Conservation (phyloP, 768 basidiomycete genomes). For the Nevesoporus exiguus region DNA sequence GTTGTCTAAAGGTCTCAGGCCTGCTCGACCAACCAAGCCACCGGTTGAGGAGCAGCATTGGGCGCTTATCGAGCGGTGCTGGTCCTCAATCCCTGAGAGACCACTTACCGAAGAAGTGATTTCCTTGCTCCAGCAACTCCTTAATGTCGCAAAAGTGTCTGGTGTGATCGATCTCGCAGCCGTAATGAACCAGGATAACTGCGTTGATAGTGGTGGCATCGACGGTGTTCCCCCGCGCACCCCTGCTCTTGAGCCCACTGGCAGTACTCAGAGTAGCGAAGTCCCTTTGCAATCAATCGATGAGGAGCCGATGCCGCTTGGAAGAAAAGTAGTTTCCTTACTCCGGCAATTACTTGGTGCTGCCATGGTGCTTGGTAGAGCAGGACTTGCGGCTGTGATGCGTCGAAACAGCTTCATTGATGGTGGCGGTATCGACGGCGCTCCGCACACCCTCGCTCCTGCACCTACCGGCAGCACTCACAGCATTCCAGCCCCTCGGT, state of each 20-base stretch:
- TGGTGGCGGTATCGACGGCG: too few species aligned
- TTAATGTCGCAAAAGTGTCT: not conserved
- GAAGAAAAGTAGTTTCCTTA: too few species aligned
- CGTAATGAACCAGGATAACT: not conserved
- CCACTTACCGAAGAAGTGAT: not conserved
- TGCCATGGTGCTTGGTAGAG: not conserved
- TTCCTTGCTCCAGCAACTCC: not conserved
- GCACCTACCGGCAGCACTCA: too few species aligned
- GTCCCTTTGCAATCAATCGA: too few species aligned
- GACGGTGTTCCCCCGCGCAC: not conserved
- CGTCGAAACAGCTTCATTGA: too few species aligned
- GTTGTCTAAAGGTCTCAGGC: not conserved
- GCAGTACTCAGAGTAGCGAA: not conserved
- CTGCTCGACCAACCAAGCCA: not conserved
- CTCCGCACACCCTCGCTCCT: not conserved
- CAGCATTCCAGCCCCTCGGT: too few species aligned
- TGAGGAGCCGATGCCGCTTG: too few species aligned
- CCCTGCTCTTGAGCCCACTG: not conserved
- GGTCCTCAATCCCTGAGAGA: not conserved
- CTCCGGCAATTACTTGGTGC: too few species aligned
- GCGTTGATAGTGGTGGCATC: not conserved
- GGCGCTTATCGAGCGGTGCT: constrained; percentile 4
- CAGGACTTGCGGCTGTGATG: not conserved
- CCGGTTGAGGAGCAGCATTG: constrained; percentile 6
- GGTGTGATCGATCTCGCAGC: not conserved